These are phyloP conservation scores for Rostrohypoxylon terebratum DNA, from an alignment of 495 filamentous ascomycete genomes.

Conservation along the genomic window DNA sequence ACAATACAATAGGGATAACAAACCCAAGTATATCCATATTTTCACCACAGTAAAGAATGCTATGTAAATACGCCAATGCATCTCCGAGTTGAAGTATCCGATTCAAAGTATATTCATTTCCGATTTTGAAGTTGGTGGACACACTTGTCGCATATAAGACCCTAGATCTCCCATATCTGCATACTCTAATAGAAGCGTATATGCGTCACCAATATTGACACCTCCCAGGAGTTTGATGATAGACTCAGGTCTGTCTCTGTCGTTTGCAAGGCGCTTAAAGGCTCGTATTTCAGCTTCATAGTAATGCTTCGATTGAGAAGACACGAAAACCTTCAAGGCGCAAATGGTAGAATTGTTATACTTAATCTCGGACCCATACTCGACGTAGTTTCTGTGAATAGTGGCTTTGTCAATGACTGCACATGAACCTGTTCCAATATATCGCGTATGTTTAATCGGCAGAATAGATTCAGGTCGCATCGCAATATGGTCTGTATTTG, in stretches of 20 bases:
- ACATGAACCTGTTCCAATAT: background rate
- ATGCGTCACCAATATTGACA: background rate
- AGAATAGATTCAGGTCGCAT: background rate
- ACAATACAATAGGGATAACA: background rate
- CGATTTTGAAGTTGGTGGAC: background rate
- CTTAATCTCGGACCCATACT: background rate
- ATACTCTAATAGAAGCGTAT: background rate
- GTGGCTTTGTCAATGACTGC: background rate
- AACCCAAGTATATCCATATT: background rate
- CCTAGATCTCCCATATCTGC: background rate
- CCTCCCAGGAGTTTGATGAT: background rate
- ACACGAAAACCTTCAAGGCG: background rate
- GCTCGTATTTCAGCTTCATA: background rate
- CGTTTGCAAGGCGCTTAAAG: background rate
- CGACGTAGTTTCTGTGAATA: background rate
- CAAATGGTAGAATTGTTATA: background rate
- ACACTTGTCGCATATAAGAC: background rate
- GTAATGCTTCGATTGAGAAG: background rate
- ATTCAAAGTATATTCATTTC: background rate
- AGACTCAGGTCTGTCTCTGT: background rate
- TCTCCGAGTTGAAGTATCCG: background rate
- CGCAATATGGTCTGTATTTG: background rate
- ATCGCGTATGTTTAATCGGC: background rate
- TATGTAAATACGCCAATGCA: background rate
- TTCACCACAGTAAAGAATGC: background rate